Evolutionary conservation across 2,329 filamentous ascomycete species (phyloP).

Genomic region (Cercospora sp.): DNA sequence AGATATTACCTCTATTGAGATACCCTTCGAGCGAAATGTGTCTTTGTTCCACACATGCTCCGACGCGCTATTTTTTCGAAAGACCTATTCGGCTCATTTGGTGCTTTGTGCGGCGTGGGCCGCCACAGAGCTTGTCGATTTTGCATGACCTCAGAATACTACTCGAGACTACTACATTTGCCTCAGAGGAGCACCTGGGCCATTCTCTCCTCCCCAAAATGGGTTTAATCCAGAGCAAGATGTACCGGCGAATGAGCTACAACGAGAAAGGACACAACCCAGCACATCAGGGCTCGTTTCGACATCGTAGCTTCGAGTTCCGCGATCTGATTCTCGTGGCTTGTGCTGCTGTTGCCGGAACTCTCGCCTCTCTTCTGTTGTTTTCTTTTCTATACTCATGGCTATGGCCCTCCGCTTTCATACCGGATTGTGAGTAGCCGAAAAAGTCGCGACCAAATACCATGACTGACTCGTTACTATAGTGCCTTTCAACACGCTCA

Average conservation of each 20-base stretch:
- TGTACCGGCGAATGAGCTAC: conserved; percentile 7
- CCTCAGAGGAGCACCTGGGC: neutral
- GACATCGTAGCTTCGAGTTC: conserved; percentile 1
- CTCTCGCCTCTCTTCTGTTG: neutral
- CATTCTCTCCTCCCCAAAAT: neutral
- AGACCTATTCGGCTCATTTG: neutral
- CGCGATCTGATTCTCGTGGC: conserved; percentile 1
- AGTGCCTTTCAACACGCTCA: conserved; percentile 11
- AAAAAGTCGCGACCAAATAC: no score
- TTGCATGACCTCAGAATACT: neutral
- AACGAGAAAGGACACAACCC: conserved; percentile 2
- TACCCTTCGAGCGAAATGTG: neutral
- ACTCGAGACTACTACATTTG: neutral
- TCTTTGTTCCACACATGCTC: neutral
- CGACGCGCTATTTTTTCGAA: neutral
- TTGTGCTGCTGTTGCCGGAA: neutral
- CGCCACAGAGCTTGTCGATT: neutral
- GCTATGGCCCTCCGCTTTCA: neutral
- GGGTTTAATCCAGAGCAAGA: conserved; percentile 6
- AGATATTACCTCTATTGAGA: neutral
- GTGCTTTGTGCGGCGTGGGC: neutral
- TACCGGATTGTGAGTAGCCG: neutral
- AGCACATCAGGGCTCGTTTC: neutral
- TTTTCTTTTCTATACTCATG: neutral
- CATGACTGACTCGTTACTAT: neutral